Conservation (phyloP, 2,329 filamentous ascomycete species). For the Xylogone sp. region DNA sequence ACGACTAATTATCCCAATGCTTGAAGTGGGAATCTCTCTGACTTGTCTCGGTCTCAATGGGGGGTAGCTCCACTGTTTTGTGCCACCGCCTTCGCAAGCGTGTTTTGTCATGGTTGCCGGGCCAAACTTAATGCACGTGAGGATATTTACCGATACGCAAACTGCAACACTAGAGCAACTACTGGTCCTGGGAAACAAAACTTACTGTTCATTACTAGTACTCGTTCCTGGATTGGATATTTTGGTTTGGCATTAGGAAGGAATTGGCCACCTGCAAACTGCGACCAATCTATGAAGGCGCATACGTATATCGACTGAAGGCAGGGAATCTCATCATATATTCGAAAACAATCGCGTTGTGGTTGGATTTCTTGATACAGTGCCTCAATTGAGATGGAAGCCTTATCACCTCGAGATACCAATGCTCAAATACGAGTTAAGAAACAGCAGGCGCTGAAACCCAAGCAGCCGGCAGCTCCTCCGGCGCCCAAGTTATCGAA, state of each 20-base stretch:
- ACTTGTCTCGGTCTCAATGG: not conserved
- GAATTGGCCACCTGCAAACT: not conserved
- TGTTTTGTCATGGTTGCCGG: not conserved
- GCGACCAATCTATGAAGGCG: not conserved
- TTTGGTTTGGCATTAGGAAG: not conserved
- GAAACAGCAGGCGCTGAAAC: slow-evolving; percentile 32
- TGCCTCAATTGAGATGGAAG: slow-evolving; percentile 52
- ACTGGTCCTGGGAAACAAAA: not conserved
- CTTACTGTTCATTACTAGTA: not conserved
- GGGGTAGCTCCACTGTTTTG: not conserved
- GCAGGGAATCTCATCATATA: not conserved
- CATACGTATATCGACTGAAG: not conserved
- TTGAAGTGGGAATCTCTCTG: not conserved
- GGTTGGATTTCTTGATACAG: not conserved
- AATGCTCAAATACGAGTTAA: slow-evolving; percentile 54
- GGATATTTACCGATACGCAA: not conserved
- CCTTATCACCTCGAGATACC: slow-evolving; percentile 60
- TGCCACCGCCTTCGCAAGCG: not conserved
- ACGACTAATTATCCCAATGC: not conserved
- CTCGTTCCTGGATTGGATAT: not conserved
- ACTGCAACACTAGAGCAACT: not conserved
- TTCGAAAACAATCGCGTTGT: not conserved
- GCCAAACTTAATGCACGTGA: not conserved
- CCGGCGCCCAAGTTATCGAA: slow-evolving; percentile 39
- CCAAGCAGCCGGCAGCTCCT: slow-evolving; percentile 36